Percentiles rank a stretch among this genome's conserved stretches.
These are phyloP conservation scores for Penicillium sp. DNA, from an alignment of 2,329 filamentous ascomycete species.

Conservation along the genomic window DNA sequence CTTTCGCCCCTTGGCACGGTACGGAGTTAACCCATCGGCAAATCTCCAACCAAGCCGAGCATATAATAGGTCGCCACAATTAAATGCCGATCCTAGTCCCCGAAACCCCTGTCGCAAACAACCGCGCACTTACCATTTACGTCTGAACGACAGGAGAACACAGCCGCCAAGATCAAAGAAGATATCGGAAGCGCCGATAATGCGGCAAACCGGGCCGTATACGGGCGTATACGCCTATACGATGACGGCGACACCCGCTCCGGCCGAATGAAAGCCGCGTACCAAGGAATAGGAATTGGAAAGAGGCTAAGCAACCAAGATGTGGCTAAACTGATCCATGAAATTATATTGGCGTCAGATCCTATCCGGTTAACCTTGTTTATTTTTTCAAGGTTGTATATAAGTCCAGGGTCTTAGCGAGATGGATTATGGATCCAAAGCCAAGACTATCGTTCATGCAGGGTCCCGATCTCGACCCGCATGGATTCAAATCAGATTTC, in stretches of 20 bases:
- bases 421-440: not conserved
- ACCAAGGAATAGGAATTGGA: not conserved
- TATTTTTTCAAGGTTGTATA: not conserved
- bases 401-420: not conserved
- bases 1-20: not conserved
- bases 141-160: not conserved
- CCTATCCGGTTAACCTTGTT: not conserved
- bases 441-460: not conserved
- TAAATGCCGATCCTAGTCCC: not conserved
- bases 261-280: slow-evolving; percentile 4
- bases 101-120: not conserved
- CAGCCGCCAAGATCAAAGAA: too few species aligned
- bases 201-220: slow-evolving; percentile 6
- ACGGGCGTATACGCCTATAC: not conserved
- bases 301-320: slow-evolving; percentile 6
- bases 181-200: too few species aligned
- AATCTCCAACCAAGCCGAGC: too few species aligned
- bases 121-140: not conserved
- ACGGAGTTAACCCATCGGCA: too few species aligned
- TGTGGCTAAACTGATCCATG: not conserved
- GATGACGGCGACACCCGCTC: not conserved
- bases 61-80: not conserved
- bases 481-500: not conserved
- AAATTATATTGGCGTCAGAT: not conserved
- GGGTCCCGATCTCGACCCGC: not conserved